Evolutionary conservation across 257 asterid species (phyloP), one percentile per base, ranked within the genome.

Genomic region (Capsicum pubescens): DNA sequence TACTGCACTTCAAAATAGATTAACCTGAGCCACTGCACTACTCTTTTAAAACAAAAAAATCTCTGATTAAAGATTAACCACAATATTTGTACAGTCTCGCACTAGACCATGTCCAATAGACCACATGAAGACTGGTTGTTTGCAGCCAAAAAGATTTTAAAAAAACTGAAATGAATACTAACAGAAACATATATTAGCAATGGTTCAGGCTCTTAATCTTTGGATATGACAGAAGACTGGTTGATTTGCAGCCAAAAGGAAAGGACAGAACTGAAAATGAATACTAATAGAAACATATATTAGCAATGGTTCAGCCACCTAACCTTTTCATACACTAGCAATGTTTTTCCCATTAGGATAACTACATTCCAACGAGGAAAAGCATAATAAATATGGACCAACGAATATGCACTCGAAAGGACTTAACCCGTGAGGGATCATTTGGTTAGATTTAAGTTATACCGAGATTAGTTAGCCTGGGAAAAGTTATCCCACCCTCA

Each of bases 21-120:
- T 19, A 35, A 52, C 61, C 26, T 7, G 50, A 67, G 19, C 63
- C 35, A 14, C 81, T 52, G 48, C n/a, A 76, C 48, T 76, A 19
- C 26, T 21, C 17, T 50, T 50, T 26, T 32, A 52, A 76, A 52
- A 76, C 48, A 50, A 14, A 76, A 76, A 26, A 12, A 21, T 15
- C 7, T 52, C 63, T 26, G 63, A 63, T 76, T 76, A 50, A 21
- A 74, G 80, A 74, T 50, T 60, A 50, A 63, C 15, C 15, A 63
- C 39, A 63, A 26, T 70, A 70, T 14, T 13, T 50, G 21, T 26
- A 52, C 63, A 8, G 44, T 52, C 63, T 76, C 48, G 7, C 63
- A 52, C 46, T 26, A 54, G 63, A 76, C 44, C 63, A 76, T 26
- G 81, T 52, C 60, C 63, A 50, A 19, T 76, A 76, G 61, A 74